Base-by-base conservation (phyloP, 2,329 filamentous ascomycete genomes). In the Aspergillus intermedius region DNA sequence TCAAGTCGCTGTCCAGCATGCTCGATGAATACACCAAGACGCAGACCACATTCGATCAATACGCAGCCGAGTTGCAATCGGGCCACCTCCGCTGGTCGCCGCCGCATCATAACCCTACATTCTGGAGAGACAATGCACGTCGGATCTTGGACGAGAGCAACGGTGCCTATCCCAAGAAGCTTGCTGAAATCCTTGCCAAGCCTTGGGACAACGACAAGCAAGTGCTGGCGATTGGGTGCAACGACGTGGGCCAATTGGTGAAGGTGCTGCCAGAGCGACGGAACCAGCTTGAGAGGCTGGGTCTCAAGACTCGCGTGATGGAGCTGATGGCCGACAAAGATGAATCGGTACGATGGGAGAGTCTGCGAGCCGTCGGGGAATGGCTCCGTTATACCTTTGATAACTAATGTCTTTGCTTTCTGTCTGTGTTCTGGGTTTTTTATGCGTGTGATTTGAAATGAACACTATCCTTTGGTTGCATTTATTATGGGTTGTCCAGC, bases 81-180 rank as follows among this genome's bases (percentile, higher is more conserved):
- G 91, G 91, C 32, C 90, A 95, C 65, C 78, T 96, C 48, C 85
- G 89, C 62, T 96, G 91, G 91, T 93, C 88, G 4, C 91, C 91
- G 25, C 90, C 91, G 35, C 91, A 96, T 71, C 84, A 87, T 60
- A 91, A 86, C 73, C 78, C 84, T 42, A 81, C 84, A 5, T 96
- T 96, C 74, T 96, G 91, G 91, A 82, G 84, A 40, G 91, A 95
- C 60, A 95, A 96, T 60, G 88, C 91, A 6, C 83, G 87, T 50
- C 86, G 84, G 61, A 95, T 96, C 55, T 76, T 95, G 49, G 89
- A 95, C 45, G 82, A 86, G 55, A 83, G 90, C 65, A 86, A 89
- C 55, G 88, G 87, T 30, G 84, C 84, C 56, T 77, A 95, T 46
- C 82, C 87, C 35, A 84, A 83, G 63, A 87, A 88, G 73, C 76